phyloP scores from a whole-genome alignment of 164 flowering plant genomes.

The Akebia trifoliata region DNA sequence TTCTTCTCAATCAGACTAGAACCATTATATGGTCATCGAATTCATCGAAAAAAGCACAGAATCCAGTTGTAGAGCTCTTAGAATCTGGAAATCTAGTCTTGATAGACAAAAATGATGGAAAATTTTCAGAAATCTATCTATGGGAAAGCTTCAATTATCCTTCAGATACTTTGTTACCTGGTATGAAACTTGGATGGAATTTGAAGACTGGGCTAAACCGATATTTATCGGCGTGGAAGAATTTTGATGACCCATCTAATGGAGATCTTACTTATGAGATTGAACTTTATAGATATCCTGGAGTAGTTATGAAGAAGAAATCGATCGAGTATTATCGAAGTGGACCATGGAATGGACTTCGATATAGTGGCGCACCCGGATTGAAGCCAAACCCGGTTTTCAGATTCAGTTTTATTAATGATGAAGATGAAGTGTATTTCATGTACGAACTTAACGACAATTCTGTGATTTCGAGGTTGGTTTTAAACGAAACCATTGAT shows the following conservation, averaged over 20 bases:
- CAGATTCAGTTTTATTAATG: background rate
- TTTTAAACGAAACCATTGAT: background rate
- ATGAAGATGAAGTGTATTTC: constrained; percentile 5
- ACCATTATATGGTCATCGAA: constrained; percentile 8
- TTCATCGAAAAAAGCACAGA: background rate
- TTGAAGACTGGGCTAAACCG: constrained; percentile 8
- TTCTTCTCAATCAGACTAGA: background rate
- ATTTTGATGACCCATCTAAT: constrained; percentile 27
- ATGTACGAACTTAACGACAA: background rate
- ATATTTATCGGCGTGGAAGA: constrained; percentile 28
- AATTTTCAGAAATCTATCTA: background rate
- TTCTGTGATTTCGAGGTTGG: background rate
- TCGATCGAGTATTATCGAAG: constrained; percentile 19
- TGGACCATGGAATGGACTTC: constrained; percentile 59
- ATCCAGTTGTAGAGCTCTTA: background rate
- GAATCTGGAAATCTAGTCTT: constrained; percentile 15
- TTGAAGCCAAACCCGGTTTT: constrained; percentile 3
- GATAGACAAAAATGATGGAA: background rate
- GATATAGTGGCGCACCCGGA: constrained; percentile 19
- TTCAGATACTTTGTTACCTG: constrained; percentile 22
- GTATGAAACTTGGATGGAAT: constrained; percentile 26
- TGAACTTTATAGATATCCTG: constrained; percentile 31
- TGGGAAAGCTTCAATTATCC: constrained; percentile 12
- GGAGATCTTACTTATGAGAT: constrained; percentile 15
- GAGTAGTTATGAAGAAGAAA: constrained; percentile 17